phyloP scores from a whole-genome alignment of 371 early-diverging fungal species.

The Nematocida sp. region DNA sequence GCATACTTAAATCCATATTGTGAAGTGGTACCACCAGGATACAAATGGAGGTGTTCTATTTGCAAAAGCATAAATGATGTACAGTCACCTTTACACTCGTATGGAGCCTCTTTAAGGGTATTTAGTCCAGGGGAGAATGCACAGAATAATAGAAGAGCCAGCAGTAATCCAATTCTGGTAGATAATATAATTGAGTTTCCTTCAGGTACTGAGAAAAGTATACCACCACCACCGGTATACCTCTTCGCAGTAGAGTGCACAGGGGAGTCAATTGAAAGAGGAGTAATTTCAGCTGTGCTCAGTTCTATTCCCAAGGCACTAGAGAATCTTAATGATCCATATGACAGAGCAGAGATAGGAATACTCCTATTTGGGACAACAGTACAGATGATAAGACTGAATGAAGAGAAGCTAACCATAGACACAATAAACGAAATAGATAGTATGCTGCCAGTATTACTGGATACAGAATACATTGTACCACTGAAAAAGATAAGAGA shows the following conservation, averaged over 20 bases:
- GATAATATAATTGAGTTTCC: constrained; percentile 56
- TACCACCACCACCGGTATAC: constrained; percentile 39
- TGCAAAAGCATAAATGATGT: constrained; percentile 58
- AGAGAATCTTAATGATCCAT: constrained; percentile 25
- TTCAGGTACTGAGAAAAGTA: constrained; percentile 46
- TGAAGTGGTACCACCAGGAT: constrained; percentile 64
- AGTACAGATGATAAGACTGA: constrained; percentile 25
- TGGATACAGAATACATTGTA: constrained; percentile 28
- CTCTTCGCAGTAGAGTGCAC: constrained; percentile 53
- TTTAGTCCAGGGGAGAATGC: constrained; percentile 47
- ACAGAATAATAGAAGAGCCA: constrained; percentile 51
- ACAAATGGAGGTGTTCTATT: constrained; percentile 64
- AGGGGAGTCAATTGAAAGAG: constrained; percentile 33
- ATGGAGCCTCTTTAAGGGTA: constrained; percentile 12
- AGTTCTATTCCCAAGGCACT: not conserved
- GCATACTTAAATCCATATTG: constrained; percentile 63
- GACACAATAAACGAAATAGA: constrained; percentile 56
- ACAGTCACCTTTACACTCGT: constrained; percentile 49
- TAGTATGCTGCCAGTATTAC: constrained; percentile 38
- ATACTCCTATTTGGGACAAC: constrained; percentile 11
- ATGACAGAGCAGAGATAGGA: constrained; percentile 11
- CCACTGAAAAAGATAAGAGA: constrained; percentile 21
- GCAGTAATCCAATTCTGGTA: constrained; percentile 36
- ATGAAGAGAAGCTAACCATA: not conserved
- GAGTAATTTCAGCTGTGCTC: constrained; percentile 8